Base-by-base conservation (phyloP, 2,329 filamentous ascomycete genomes). In the Ophiostoma ips region DNA sequence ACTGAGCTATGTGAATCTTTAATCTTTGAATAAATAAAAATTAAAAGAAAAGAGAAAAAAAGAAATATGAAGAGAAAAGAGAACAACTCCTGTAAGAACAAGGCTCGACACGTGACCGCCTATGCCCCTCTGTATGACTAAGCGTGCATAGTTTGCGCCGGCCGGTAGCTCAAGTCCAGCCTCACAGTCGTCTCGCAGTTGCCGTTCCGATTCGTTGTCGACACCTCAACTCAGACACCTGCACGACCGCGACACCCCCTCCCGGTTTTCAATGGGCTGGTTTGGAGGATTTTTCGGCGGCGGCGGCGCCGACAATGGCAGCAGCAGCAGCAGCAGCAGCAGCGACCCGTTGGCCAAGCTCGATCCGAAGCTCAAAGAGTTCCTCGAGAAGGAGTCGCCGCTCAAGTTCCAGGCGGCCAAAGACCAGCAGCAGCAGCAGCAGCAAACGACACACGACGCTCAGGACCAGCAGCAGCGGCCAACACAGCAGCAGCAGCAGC, bases 301-400 rank as follows among this genome's bases (percentile, higher is more conserved):
- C 48, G 46, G 51, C 43, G 36, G 45, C 24, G 33, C 21, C 55
- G 63, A 73, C 30, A 10, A 40, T n/a, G 47, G 24, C 24, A 28
- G 24, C 24, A n/a, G n/a, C n/a, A n/a, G n/a, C 58, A 66, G 71
- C 56, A 64, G 66, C 49, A 19, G 16, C 37, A 36, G 49, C 31
- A 36, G 37, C 24, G 78, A 86, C 61, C 81, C 84, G 21, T 73
- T 87, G 56, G 73, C 75, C 58, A 81, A 84, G 58, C 80, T 95
- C 59, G 87, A 95, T 61, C 84, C 87, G 36, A 81, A 82, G 56
- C 76, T 95, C 51, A 83, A 84, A 60, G 84, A 90, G 56, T 94
- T 89, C 65, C 80, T 95, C 61, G 74, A 88, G 62, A 81, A 83
- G 66, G 86, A 94, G 70, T 83, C 85, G 24, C 84, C 87, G 31